Evolutionary conservation across 2,329 filamentous ascomycete genomes (phyloP).

Genomic region (Phaeomoniella chlamydospora): DNA sequence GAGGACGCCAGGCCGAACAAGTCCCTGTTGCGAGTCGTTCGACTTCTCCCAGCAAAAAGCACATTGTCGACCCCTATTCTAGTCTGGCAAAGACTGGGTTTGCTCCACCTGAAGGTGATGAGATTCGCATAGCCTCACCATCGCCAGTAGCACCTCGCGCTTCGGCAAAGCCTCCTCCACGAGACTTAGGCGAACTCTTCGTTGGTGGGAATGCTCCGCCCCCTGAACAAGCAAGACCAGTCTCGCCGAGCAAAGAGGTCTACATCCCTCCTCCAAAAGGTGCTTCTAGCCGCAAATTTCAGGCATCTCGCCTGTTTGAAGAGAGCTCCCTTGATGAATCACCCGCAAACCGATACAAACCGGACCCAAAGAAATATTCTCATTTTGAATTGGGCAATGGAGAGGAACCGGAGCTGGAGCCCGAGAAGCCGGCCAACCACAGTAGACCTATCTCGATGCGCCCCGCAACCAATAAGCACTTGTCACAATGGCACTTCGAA

Average conservation of each 20-base stretch:
- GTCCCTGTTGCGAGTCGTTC: slow-evolving; percentile 6
- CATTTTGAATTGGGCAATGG: slow-evolving; percentile 66
- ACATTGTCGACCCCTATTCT: slow-evolving; percentile 26
- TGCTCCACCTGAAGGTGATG: slow-evolving; percentile 5
- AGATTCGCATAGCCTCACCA: slow-evolving; percentile 32
- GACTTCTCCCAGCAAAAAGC: slow-evolving; percentile 23
- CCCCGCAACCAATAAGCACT: slow-evolving; percentile 12
- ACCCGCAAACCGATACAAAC: slow-evolving; percentile 36
- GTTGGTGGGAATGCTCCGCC: slow-evolving; percentile 27
- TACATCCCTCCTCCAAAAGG: slow-evolving; percentile 28
- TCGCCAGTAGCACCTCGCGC: slow-evolving; percentile 50
- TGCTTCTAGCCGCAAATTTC: slow-evolving; percentile 35
- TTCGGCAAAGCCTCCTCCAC: slow-evolving; percentile 56
- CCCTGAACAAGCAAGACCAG: slow-evolving; percentile 8
- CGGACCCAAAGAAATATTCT: slow-evolving; percentile 64
- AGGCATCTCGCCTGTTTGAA: slow-evolving; percentile 40
- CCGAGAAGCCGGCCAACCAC: slow-evolving; percentile 12
- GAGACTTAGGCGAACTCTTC: slow-evolving; percentile 58
- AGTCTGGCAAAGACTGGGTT: slow-evolving; percentile 12
- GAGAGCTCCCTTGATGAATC: slow-evolving; percentile 32
- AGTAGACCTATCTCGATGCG: slow-evolving; percentile 7
- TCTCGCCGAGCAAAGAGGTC: slow-evolving; percentile 12
- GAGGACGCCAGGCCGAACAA: slow-evolving; percentile 9
- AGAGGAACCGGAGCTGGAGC: slow-evolving; percentile 11
- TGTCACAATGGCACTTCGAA: slow-evolving; percentile 72